phyloP scores from a whole-genome alignment of 2,329 filamentous ascomycete genomes.

The Pyrenochaeta sp. region DNA sequence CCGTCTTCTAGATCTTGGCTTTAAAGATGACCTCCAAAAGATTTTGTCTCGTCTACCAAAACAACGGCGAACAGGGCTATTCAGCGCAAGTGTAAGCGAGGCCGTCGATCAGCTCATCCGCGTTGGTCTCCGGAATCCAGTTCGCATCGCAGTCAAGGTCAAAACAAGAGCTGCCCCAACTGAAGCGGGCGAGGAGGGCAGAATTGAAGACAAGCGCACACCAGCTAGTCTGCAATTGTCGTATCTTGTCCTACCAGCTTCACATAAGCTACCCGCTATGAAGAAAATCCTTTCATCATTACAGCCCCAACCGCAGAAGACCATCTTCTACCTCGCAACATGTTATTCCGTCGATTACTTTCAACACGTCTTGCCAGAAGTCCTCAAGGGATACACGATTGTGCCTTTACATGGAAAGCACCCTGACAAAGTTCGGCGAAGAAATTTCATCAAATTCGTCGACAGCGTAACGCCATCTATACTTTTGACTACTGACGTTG shows the following conservation, averaged over 20 bases:
- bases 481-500: slow-evolving; percentile 90
- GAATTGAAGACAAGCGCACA: slow-evolving; percentile 83
- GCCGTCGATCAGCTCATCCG: slow-evolving; percentile 92
- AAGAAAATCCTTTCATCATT: slow-evolving; percentile 74
- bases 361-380: slow-evolving; percentile 75
- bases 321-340: slow-evolving; percentile 91
- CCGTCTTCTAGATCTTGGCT: slow-evolving; percentile 88
- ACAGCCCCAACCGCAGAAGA: slow-evolving; percentile 79
- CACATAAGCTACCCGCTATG: slow-evolving; percentile 80
- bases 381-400: slow-evolving; percentile 75
- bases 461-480: slow-evolving; percentile 78
- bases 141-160: slow-evolving; percentile 93
- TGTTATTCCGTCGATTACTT: slow-evolving; percentile 97
- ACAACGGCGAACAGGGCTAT: slow-evolving; percentile 89
- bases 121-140: slow-evolving; percentile 90
- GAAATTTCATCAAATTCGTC: slow-evolving; percentile 84
- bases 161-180: slow-evolving; percentile 58
- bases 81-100: slow-evolving; percentile 95
- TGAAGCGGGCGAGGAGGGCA: slow-evolving; percentile 59
- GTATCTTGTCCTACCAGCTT: slow-evolving; percentile 78
- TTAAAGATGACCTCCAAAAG: slow-evolving; percentile 87
- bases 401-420: slow-evolving; percentile 93
- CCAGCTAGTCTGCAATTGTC: slow-evolving; percentile 93
- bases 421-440: slow-evolving; percentile 83
- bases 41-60: slow-evolving; percentile 88